Base-by-base conservation (phyloP, 129 eudicot genomes). In the Tagetes patula region DNA sequence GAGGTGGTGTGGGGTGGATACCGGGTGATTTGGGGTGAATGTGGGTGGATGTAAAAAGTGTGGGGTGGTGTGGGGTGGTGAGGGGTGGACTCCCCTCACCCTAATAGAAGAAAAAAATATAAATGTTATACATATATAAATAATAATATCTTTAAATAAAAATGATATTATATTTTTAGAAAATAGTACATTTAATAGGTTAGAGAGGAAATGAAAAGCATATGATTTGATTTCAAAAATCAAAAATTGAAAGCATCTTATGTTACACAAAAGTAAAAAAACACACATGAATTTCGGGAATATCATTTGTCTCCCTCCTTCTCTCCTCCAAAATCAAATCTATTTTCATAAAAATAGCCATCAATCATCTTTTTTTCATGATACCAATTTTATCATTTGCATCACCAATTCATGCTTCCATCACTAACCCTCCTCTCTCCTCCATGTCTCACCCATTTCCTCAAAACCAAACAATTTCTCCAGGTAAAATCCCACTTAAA, bases 361-460 rank as follows among this genome's bases (percentile, higher is more conserved):
- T 84, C 84, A 86, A 20, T 20, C 27, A 20, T 81, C 84, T 87
- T 79, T 55, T 81, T 60, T 48, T 83, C 71, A 62, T 84, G 56
- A 11, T 88, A 33, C 81, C 85, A 83, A 80, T 88, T 63, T 88
- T 77, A 45, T 72, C 60, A 32, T 31, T 75, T 5, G 10, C 85
- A 37, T 76, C 73, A 72, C 85, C 82, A 34, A 80, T 77, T 72
- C 80, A 79, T 63, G 78, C 66, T 64, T 46, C 27, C 2, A 79
- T 81, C 36, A 65, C 82, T 4, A 64, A 70, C 73, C 91, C 96
- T 14, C 94, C 96, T 27, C 74, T 78, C 20, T 67, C 87, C 13
- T 71, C 77, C 69, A 75, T 75, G 62, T 56, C 80, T 53, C 85
- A 86, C 79, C 96, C 96, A 3, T 82, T 88, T 84, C 82, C 86